phyloP scores from a whole-genome alignment of 208 protist species.

The Entamoeba dispar region DNA sequence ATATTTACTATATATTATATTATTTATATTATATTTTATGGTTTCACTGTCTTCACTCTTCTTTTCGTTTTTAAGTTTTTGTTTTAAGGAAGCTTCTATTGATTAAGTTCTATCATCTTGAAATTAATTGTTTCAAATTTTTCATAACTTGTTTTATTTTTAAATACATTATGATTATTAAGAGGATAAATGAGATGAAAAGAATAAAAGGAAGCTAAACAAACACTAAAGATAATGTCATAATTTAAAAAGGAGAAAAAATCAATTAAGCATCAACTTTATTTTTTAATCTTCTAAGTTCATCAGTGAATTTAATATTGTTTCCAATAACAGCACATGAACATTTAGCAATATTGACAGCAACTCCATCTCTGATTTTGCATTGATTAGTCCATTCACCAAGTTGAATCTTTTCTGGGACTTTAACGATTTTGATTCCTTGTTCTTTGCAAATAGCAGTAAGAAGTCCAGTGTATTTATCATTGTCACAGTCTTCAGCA shows the following conservation, averaged over 20 bases:
- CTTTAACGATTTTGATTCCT: not conserved
- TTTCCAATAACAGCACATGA: not conserved
- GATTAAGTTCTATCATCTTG: no score
- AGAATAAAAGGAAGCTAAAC: no score
- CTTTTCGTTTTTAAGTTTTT: no score
- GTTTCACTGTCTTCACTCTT: no score
- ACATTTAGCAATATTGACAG: not conserved
- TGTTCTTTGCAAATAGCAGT: not conserved
- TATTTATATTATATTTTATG: no score
- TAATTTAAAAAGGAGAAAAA: not conserved
- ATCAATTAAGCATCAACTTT: not conserved
- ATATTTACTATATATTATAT: no score
- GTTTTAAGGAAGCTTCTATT: no score
- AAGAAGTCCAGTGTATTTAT: not conserved
- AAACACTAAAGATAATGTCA: no score
- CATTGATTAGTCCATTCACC: not conserved
- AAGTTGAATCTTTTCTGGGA: not conserved
- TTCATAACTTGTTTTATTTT: no score
- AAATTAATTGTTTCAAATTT: no score
- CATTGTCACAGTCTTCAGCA: not conserved
- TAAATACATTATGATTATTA: no score
- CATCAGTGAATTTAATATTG: not conserved
- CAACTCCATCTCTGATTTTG: not conserved
- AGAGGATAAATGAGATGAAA: no score
- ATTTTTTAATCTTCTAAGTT: not conserved